Conservation (phyloP, 2,329 filamentous ascomycete genomes). For the Diaporthe sp. region DNA sequence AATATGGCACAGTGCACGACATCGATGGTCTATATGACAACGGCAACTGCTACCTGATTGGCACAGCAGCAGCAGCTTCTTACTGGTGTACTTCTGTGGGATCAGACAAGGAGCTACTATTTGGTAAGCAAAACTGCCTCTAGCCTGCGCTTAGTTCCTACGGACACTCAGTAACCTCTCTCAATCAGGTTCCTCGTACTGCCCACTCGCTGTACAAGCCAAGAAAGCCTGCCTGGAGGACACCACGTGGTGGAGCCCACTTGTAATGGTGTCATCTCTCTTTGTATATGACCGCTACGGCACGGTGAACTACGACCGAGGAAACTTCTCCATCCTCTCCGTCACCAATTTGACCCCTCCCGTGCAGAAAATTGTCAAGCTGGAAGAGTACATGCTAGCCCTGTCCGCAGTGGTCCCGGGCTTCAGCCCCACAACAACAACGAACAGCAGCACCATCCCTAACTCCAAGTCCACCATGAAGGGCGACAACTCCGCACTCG, state of each 20-base stretch:
- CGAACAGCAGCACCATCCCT: neutral
- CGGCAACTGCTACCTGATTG: constrained; percentile 28
- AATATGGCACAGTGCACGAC: constrained; percentile 34
- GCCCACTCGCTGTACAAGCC: constrained; percentile 28
- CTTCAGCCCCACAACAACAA: neutral
- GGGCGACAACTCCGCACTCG: constrained; percentile 34
- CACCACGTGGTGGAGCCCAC: constrained; percentile 23
- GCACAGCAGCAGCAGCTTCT: constrained; percentile 19
- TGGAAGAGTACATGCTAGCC: constrained; percentile 31
- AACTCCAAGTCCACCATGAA: constrained; percentile 8
- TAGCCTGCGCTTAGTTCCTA: no score
- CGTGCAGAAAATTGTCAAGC: constrained; percentile 3
- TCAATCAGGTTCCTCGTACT: constrained; percentile 30
- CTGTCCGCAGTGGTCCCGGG: constrained; percentile 32
- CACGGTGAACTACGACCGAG: constrained; percentile 35
- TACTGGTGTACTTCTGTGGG: constrained; percentile 30
- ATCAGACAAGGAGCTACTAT: constrained; percentile 6
- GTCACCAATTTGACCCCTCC: constrained; percentile 26
- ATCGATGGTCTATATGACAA: constrained; percentile 10
- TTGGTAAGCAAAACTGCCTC: constrained; percentile 12
- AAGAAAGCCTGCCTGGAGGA: constrained; percentile 25
- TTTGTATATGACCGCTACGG: constrained; percentile 33
- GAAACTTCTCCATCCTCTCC: constrained; percentile 36
- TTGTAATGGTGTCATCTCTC: constrained; percentile 27
- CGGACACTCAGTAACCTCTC: neutral